Evolutionary conservation across 2,329 filamentous ascomycete genomes (phyloP).

Genomic region (Colletotrichum sp.): DNA sequence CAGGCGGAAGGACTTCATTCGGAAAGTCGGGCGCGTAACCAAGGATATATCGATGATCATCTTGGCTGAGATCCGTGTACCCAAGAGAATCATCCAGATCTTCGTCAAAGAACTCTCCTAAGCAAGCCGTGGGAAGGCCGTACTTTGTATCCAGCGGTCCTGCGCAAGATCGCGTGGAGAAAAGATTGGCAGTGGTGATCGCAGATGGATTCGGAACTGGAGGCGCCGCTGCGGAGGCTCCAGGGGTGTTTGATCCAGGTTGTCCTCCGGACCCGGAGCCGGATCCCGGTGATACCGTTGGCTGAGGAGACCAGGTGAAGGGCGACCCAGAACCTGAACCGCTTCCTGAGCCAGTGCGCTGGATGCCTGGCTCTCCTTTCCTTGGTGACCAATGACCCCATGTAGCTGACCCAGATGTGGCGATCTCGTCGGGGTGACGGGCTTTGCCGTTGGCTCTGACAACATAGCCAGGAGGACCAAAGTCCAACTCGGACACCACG

Average conservation of each 20-base stretch:
- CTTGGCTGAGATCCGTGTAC: slow-evolving; percentile 2
- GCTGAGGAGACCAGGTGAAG: background rate
- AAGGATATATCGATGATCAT: background rate
- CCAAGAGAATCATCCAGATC: slow-evolving; percentile 30
- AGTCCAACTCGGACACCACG: slow-evolving; percentile 23
- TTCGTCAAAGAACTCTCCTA: slow-evolving; percentile 30
- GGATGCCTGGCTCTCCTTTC: background rate
- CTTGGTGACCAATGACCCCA: background rate
- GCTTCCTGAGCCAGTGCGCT: background rate
- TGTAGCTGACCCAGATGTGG: background rate
- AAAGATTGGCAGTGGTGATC: background rate
- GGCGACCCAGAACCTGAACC: background rate
- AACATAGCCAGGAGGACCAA: slow-evolving; percentile 12
- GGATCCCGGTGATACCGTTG: background rate
- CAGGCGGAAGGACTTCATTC: background rate
- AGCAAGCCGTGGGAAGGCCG: slow-evolving; percentile 28
- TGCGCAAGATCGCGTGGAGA: background rate
- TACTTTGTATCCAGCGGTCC: slow-evolving; percentile 24
- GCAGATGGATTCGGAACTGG: background rate
- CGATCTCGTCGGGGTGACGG: background rate
- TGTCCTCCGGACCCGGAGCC: background rate
- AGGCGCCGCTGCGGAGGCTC: background rate
- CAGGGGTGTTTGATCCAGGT: background rate
- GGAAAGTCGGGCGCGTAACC: background rate
- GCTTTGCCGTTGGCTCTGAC: slow-evolving; percentile 24